Conservation (phyloP, 768 basidiomycete species). For the Lentinula guzmanii region DNA sequence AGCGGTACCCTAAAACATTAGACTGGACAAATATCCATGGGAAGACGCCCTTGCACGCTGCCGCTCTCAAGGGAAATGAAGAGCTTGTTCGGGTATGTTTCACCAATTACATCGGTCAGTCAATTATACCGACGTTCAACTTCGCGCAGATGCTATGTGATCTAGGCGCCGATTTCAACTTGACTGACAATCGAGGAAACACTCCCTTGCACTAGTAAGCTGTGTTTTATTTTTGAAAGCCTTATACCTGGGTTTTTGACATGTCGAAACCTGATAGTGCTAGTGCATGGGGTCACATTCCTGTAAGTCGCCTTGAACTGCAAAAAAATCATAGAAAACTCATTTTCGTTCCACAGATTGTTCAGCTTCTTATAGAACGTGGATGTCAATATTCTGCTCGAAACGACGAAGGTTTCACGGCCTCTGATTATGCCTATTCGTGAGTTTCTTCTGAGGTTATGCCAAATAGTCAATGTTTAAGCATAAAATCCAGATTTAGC, state of each 20-base stretch:
- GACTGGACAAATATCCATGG: slow-evolving; percentile 93
- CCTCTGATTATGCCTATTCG: slow-evolving; percentile 92
- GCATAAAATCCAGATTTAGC: slow-evolving; percentile 42
- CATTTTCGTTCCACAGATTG: slow-evolving; percentile 39
- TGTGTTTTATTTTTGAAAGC: background rate
- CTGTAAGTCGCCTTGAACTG: slow-evolving; percentile 38
- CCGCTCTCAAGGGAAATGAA: slow-evolving; percentile 84
- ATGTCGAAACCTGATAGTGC: slow-evolving; percentile 42
- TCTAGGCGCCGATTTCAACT: slow-evolving; percentile 82
- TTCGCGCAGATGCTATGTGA: slow-evolving; percentile 78
- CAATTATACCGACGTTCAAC: slow-evolving; percentile 6
- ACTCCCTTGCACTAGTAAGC: slow-evolving; percentile 90
- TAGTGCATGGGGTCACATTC: slow-evolving; percentile 81
- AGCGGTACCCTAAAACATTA: slow-evolving; percentile 79
- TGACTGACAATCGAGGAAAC: slow-evolving; percentile 89
- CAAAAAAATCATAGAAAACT: background rate
- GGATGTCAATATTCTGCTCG: slow-evolving; percentile 79
- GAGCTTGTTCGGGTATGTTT: slow-evolving; percentile 70
- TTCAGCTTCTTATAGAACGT: slow-evolving; percentile 82
- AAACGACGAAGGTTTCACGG: slow-evolving; percentile 89
- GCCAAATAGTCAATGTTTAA: background rate
- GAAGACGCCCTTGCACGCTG: slow-evolving; percentile 86
- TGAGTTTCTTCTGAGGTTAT: slow-evolving; percentile 28
- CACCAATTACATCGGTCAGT: slow-evolving; percentile 6
- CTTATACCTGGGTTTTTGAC: background rate